phyloP scores from a whole-genome alignment of 2,329 filamentous ascomycete species.

The Cladophialophora yegresii region DNA sequence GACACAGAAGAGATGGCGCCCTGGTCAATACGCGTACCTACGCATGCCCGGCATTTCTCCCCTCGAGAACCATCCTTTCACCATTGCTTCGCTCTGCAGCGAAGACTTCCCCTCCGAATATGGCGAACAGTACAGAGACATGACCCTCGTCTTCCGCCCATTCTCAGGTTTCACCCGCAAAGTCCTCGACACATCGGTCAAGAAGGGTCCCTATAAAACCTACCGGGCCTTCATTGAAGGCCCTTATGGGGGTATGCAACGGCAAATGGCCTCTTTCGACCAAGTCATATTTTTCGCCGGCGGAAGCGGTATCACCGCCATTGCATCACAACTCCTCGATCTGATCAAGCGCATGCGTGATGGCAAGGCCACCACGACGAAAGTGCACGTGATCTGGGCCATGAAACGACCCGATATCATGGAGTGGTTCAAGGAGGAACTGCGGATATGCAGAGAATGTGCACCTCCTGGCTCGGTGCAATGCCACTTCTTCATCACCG shows the following conservation, averaged over 20 bases:
- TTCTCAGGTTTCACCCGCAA: constrained; percentile 87
- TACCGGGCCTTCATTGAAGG: constrained; percentile 92
- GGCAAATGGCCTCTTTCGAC: constrained; percentile 87
- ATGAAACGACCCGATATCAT: constrained; percentile 88
- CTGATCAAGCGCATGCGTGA: constrained; percentile 97
- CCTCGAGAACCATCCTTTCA: constrained; percentile 94
- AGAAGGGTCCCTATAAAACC: constrained; percentile 85
- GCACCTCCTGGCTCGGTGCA: constrained; percentile 85
- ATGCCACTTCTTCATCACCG: constrained; percentile 93
- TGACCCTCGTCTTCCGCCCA: constrained; percentile 86
- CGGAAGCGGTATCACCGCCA: constrained; percentile 89
- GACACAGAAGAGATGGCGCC: constrained; percentile 88
- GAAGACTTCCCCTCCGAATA: constrained; percentile 92
- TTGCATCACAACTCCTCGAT: constrained; percentile 86
- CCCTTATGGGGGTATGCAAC: constrained; percentile 91
- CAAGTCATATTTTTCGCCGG: constrained; percentile 91
- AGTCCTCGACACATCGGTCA: constrained; percentile 77
- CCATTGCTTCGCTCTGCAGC: constrained; percentile 87
- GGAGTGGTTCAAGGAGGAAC: constrained; percentile 96
- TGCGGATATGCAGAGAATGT: constrained; percentile 85
- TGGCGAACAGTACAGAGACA: constrained; percentile 82
- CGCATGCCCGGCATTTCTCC: constrained; percentile 90
- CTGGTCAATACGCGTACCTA: constrained; percentile 92
- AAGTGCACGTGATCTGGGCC: constrained; percentile 90
- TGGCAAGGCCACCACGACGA: constrained; percentile 87